Percentiles rank a stretch among this genome's conserved stretches.
These are phyloP conservation scores for Iris macrosiphon DNA, from an alignment of 106 monocot genomes.

Conservation along the genomic window DNA sequence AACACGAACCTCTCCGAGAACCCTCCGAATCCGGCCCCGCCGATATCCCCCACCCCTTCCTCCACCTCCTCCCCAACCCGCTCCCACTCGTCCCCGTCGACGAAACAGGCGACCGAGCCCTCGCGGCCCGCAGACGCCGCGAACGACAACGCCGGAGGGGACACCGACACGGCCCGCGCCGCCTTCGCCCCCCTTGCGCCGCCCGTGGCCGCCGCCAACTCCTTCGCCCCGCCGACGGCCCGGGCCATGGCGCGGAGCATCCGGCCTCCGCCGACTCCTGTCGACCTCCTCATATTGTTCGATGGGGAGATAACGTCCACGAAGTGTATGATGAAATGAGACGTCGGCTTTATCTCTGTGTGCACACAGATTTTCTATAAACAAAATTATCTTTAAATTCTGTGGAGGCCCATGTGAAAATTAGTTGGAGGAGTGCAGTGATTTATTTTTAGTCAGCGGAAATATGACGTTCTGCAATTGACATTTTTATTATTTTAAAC, in stretches of 20 bases:
- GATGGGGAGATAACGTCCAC: too few relatives aligned
- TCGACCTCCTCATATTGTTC: conserved; percentile 24
- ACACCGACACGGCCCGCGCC: not conserved
- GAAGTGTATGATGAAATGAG: too few relatives aligned
- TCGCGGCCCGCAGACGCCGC: not conserved
- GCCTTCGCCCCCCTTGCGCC: not conserved
- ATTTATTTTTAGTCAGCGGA: too few relatives aligned
- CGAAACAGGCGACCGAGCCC: conserved; percentile 1
- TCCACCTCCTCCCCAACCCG: conserved; percentile 10
- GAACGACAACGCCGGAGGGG: conserved; percentile 4
- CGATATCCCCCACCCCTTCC: not conserved
- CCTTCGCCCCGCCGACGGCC: conserved; percentile 3
- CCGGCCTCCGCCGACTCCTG: conserved; percentile 24
- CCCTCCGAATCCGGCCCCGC: not conserved
- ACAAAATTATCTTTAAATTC: too few relatives aligned
- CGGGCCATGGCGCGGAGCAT: conserved; percentile 18
- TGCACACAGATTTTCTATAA: too few relatives aligned
- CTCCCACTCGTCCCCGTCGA: conserved; percentile 34
- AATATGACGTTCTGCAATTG: too few relatives aligned
- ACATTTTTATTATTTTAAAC: too few relatives aligned
- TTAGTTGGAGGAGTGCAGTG: too few relatives aligned
- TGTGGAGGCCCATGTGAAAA: too few relatives aligned
- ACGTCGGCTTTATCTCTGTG: too few relatives aligned
- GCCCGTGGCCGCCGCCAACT: not conserved
- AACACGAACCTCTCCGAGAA: conserved; percentile 11